Conservation (phyloP, 2,329 filamentous ascomycete species). For the Aulographum hederae region DNA sequence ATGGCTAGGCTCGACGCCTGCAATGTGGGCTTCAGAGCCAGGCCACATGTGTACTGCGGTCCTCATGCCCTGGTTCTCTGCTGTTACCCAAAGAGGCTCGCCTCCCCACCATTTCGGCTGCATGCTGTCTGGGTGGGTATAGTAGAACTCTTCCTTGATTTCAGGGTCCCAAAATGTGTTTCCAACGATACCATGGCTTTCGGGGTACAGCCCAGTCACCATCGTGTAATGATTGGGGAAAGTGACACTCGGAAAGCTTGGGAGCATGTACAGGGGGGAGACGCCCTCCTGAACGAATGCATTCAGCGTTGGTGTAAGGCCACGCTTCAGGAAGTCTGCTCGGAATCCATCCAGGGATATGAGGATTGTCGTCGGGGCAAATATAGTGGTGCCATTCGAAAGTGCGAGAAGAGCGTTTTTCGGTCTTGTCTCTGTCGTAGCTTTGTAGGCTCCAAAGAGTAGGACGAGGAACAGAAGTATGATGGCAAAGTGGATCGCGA, state of each 20-base stretch:
- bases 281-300: constrained; percentile 67
- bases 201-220: constrained; percentile 79
- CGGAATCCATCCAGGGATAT: constrained; percentile 93
- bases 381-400: constrained; percentile 73
- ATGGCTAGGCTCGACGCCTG: constrained; percentile 55
- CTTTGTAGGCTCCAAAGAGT: constrained; percentile 19
- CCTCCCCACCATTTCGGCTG: constrained; percentile 88
- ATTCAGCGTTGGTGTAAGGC: constrained; percentile 65
- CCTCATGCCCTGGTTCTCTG: constrained; percentile 61
- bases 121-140: constrained; percentile 58
- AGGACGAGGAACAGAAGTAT: constrained; percentile 35
- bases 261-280: constrained; percentile 80
- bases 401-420: constrained; percentile 13
- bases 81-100: constrained; percentile 86
- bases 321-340: constrained; percentile 75
- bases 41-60: constrained; percentile 98
- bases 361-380: constrained; percentile 79
- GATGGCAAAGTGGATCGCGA: constrained; percentile 24
- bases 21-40: constrained; percentile 75
- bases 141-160: constrained; percentile 65
- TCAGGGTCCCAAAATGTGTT: constrained; percentile 88
- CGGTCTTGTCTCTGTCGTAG: constrained; percentile 4
- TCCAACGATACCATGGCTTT: constrained; percentile 80
- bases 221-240: constrained; percentile 92
- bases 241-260: constrained; percentile 88